Percentiles rank a stretch among this genome's conserved stretches.
These are phyloP conservation scores for Aspergillus nomiae DNA, from an alignment of 2,329 filamentous ascomycete genomes.

Conservation along the genomic window DNA sequence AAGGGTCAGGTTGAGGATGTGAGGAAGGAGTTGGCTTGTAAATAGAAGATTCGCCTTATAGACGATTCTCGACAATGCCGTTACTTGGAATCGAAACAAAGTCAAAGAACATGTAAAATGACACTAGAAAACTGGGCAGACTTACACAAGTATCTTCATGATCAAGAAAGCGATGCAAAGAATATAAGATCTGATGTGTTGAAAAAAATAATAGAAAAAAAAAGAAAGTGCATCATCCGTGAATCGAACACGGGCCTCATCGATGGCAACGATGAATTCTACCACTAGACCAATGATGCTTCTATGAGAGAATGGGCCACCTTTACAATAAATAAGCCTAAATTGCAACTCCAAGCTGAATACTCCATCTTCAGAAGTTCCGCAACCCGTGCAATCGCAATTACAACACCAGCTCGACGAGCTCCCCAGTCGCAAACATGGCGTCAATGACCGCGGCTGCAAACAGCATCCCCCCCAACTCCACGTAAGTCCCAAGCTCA, in stretches of 20 bases:
- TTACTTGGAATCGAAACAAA: neutral
- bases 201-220: slow-evolving; percentile 19
- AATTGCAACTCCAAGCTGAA: neutral
- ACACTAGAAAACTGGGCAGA: neutral
- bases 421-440: slow-evolving; percentile 38
- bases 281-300: slow-evolving; percentile 49
- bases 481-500: slow-evolving; percentile 36
- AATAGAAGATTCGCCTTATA: neutral
- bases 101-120: neutral
- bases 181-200: neutral
- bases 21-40: slow-evolving; percentile 19
- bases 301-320: neutral
- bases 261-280: slow-evolving; percentile 50
- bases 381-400: neutral
- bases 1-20: slow-evolving; percentile 37
- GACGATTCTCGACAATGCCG: neutral
- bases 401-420: slow-evolving; percentile 10
- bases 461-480: slow-evolving; percentile 37
- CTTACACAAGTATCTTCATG: neutral
- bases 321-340: neutral
- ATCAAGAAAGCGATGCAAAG: neutral
- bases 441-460: slow-evolving; percentile 33
- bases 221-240: slow-evolving; percentile 44
- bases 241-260: slow-evolving; percentile 51
- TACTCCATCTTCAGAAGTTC: slow-evolving; percentile 8